Evolutionary conservation across 805 yeast species (phyloP).

Genomic region (Lachancea fermentati): DNA sequence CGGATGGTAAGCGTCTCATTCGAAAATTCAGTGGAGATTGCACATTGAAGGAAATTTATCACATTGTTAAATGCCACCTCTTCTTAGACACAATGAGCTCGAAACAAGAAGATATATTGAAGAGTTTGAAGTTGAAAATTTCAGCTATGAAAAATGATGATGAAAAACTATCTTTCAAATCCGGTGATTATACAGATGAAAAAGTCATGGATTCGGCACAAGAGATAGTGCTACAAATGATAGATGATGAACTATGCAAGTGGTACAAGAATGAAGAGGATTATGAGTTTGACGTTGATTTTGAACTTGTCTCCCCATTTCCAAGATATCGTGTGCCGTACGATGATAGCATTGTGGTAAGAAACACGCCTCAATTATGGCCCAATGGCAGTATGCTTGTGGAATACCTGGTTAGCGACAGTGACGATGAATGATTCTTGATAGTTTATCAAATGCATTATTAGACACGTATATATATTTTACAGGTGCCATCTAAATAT

Average conservation of each 20-base stretch:
- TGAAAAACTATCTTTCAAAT: slow-evolving; percentile 20
- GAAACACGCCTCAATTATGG: slow-evolving; percentile 45
- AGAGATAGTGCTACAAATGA: slow-evolving; percentile 7
- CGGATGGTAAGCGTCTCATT: slow-evolving; percentile 28
- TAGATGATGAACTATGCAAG: slow-evolving; percentile 15
- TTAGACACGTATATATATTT: not conserved
- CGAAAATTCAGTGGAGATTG: slow-evolving; percentile 19
- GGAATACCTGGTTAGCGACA: slow-evolving; percentile 36
- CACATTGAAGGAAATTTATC: slow-evolving; percentile 17
- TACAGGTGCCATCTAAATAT: not conserved
- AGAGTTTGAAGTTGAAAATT: slow-evolving; percentile 38
- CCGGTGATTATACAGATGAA: slow-evolving; percentile 7
- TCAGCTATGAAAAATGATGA: slow-evolving; percentile 14
- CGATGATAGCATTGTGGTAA: slow-evolving; percentile 29
- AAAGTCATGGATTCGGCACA: slow-evolving; percentile 7
- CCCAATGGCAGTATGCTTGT: slow-evolving; percentile 67
- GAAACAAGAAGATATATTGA: slow-evolving; percentile 1
- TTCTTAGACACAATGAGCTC: not conserved
- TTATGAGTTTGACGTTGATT: slow-evolving; percentile 41
- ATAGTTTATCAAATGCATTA: slow-evolving; percentile 2
- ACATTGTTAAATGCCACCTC: slow-evolving; percentile 4
- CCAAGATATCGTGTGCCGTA: slow-evolving; percentile 49
- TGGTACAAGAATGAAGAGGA: slow-evolving; percentile 24
- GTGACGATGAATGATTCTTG: slow-evolving; percentile 20
- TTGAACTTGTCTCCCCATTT: slow-evolving; percentile 55